A percentile compares a stretch with the other conserved stretches of the same genome.
phyloP scores from a whole-genome alignment of 148 eudicot genomes.

The Gaultheria prostrata region DNA sequence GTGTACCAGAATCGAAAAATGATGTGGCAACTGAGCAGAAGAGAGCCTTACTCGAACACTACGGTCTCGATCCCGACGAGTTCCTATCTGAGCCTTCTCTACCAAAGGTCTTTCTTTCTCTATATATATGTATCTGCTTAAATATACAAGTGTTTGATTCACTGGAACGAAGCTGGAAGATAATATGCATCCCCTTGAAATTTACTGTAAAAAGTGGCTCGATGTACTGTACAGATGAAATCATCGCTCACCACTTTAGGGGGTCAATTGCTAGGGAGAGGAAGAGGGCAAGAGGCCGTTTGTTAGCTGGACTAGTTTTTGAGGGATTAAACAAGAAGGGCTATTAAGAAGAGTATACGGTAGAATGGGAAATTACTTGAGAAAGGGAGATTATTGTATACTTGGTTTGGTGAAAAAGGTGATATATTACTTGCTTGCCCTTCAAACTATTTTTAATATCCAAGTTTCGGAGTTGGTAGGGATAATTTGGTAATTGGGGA shows the following conservation, averaged over 20 bases:
- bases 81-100: conserved; percentile 52
- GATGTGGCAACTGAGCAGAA: conserved; percentile 28
- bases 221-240: not conserved
- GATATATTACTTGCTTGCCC: too few species aligned
- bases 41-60: conserved; percentile 51
- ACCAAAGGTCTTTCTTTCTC: conserved; percentile 40
- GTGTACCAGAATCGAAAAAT: conserved; percentile 42
- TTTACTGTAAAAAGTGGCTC: not conserved
- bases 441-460: too few species aligned
- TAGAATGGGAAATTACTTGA: too few species aligned
- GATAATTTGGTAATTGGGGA: too few species aligned
- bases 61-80: conserved; percentile 74
- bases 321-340: too few species aligned
- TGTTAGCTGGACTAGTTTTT: too few species aligned
- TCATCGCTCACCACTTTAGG: not conserved
- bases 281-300: too few species aligned
- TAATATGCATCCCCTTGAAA: not conserved
- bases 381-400: too few species aligned
- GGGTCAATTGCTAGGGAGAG: too few species aligned
- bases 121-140: conserved; percentile 10
- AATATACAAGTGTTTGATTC: not conserved
- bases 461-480: too few species aligned
- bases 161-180: not conserved
- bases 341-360: too few species aligned
- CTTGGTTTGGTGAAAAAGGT: too few species aligned